Percentiles rank a stretch among this genome's conserved stretches.
Evolutionary conservation across 2,329 filamentous ascomycete genomes (phyloP).

Genomic region (Pezicula rhizophila): DNA sequence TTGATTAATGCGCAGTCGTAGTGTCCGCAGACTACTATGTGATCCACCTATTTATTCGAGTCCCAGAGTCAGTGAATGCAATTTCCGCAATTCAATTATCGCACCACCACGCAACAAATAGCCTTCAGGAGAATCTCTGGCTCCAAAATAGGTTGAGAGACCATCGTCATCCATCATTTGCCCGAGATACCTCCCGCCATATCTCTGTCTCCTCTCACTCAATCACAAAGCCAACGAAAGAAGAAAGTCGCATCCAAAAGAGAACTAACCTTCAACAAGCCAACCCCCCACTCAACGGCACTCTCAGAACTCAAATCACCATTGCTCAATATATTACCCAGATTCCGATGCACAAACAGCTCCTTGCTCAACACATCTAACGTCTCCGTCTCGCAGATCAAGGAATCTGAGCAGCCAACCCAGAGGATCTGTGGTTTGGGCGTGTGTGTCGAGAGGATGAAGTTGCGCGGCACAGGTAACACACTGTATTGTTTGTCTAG

Average conservation of each 20-base stretch:
- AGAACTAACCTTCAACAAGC: conserved; percentile 47
- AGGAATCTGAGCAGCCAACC: conserved; percentile 4
- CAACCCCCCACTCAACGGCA: conserved; percentile 60
- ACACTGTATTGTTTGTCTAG: not conserved
- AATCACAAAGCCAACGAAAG: too few species aligned
- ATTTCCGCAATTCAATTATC: too few species aligned
- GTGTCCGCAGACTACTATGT: conserved; percentile 50
- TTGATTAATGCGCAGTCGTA: conserved; percentile 47
- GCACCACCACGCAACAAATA: too few species aligned
- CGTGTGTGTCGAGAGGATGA: not conserved
- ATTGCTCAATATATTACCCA: conserved; percentile 58
- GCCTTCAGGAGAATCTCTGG: too few species aligned
- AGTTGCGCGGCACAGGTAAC: not conserved
- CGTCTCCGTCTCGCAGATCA: conserved; percentile 1
- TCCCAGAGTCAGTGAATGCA: not conserved
- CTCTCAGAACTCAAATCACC: conserved; percentile 53
- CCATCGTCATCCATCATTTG: too few species aligned
- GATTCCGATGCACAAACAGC: conserved; percentile 32
- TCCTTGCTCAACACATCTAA: conserved; percentile 1
- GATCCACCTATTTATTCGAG: conserved; percentile 35
- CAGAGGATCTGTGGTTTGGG: conserved; percentile 1
- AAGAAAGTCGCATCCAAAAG: not conserved
- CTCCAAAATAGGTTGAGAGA: too few species aligned
- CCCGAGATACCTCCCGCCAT: too few species aligned
- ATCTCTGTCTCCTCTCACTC: too few species aligned